Evolutionary conservation across 257 asterid genomes (phyloP), one percentile per base, ranked within the genome.

Genomic region (Solanum chiquidenum): DNA sequence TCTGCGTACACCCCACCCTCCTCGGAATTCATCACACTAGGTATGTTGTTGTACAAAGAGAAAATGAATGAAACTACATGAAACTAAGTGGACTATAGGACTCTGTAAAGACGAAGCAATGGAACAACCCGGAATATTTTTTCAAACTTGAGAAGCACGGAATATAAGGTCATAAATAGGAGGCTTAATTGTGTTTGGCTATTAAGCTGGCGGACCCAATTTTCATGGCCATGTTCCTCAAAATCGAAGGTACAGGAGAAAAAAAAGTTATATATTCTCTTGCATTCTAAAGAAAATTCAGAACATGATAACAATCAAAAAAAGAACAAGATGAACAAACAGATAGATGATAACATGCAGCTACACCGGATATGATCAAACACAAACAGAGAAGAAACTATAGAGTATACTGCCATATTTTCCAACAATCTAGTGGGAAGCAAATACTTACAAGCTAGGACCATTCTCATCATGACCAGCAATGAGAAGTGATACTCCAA

Each of bases 381-480:
- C 85, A 80, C 69, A 82, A 49, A 18, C 25, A 49, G 42, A 27
- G 68, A 29, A 49, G 69, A 82, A 46, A 80, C 25, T 49, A n/a
- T 9, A 82, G 8, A 46, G n/a, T 27, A 3, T 46, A 79, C 33
- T 14, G 9, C 29, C 64, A 49, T 82, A 49, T 74, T 34, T 29
- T 46, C 42, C 42, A 46, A 82, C 29, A 46, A 29, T 82, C 85
- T 27, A 4, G 14, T 20, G 44, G 31, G 40, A 46, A 80, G 16
- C 42, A 82, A 49, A 23, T 82, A 90, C 98, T 95, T 90, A 96
- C 98, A 96, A 87, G 95, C 98, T 91, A 88, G 98, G 98, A 84
- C 98, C 98, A 89, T 94, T 94, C 89, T 95, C 98, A 91, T 95
- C 98, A 33, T 95, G 97, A 84, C 98, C 98, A 92, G 98, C 98